These are phyloP conservation scores for Ascoidea rubescens DNA, from an alignment of 805 yeast species.

Conservation along the genomic window DNA sequence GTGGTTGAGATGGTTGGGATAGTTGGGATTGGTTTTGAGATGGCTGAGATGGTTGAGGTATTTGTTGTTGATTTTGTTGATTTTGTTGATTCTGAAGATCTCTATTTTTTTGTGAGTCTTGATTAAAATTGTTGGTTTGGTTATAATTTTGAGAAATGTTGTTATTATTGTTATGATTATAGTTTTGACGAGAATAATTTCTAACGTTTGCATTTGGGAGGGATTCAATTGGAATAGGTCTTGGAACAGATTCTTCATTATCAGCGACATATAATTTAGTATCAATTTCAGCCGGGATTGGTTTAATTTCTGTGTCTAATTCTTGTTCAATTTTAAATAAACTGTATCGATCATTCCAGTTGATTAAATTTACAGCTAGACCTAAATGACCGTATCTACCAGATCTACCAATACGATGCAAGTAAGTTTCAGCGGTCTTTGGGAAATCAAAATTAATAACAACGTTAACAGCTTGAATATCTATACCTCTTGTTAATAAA, in stretches of 20 bases:
- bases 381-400: constrained; percentile 99
- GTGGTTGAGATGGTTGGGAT: constrained; percentile 9
- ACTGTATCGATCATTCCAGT: constrained; percentile 92
- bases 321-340: constrained; percentile 93
- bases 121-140: neutral
- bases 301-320: constrained; percentile 92
- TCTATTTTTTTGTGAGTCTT: neutral
- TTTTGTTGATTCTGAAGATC: neutral
- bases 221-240: constrained; percentile 71
- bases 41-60: constrained; percentile 6
- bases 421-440: constrained; percentile 90
- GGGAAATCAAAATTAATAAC: constrained; percentile 98
- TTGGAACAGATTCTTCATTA: constrained; percentile 60
- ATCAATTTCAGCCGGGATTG: constrained; percentile 91
- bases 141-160: neutral
- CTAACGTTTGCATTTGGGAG: constrained; percentile 27
- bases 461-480: constrained; percentile 96
- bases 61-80: constrained; percentile 15
- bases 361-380: constrained; percentile 89
- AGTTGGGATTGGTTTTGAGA: neutral
- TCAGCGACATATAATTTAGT: constrained; percentile 78
- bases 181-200: constrained; percentile 26
- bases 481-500: constrained; percentile 93
- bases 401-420: constrained; percentile 97
- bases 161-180: constrained; percentile 7